Conservation (phyloP, 371 early-diverging fungal species). For the Saksenaea oblongispora region DNA sequence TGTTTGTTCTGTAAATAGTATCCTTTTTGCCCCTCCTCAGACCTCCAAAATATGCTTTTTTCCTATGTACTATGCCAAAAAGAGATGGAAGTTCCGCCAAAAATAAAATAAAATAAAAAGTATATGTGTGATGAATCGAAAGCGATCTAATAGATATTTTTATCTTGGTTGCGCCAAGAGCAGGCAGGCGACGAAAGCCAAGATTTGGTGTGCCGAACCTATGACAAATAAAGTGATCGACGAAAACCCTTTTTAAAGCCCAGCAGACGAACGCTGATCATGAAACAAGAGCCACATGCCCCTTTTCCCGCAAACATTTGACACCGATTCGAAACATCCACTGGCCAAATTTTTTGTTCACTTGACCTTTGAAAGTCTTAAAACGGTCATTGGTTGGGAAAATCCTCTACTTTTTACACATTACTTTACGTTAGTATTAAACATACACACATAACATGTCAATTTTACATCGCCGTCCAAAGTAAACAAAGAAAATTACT, state of each 20-base stretch:
- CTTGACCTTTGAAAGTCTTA: no score
- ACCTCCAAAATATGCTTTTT: not conserved
- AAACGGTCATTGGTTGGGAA: no score
- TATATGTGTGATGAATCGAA: not conserved
- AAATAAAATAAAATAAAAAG: constrained; percentile 4
- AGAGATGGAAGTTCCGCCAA: not conserved
- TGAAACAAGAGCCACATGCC: not conserved
- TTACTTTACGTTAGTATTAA: no score
- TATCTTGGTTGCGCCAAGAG: constrained; percentile 1
- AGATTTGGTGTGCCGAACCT: not conserved
- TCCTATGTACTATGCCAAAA: constrained; percentile 4
- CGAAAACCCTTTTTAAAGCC: not conserved
- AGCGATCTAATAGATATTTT: not conserved
- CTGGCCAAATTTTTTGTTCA: no score
- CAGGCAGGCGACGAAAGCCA: not conserved
- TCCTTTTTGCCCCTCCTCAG: not conserved
- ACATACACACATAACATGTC: no score
- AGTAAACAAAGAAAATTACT: no score
- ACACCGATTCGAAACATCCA: not conserved
- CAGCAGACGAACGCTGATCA: not conserved
- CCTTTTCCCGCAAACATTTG: not conserved
- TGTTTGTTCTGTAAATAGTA: constrained; percentile 2
- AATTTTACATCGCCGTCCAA: no score
- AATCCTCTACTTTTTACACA: no score
- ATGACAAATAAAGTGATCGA: constrained; percentile 4